Percentiles rank a stretch among this genome's conserved stretches.
Conservation (phyloP, 441 rosid species). For the Brassica balearica region DNA sequence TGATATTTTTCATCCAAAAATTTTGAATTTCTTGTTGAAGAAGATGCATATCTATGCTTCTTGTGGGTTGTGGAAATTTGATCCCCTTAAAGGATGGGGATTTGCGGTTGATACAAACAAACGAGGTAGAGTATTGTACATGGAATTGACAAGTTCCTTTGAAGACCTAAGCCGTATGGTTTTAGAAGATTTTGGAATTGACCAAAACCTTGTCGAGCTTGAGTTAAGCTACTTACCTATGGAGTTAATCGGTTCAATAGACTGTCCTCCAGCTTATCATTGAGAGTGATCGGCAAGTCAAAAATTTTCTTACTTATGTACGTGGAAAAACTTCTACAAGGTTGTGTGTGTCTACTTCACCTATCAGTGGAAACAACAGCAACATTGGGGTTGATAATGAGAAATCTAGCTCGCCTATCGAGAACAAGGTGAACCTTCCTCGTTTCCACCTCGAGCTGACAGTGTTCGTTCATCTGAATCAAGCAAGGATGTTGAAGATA, state of each 20-base stretch:
- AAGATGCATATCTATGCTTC: too few relatives aligned
- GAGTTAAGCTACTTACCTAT: neutral
- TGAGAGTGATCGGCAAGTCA: neutral
- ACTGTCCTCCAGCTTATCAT: neutral
- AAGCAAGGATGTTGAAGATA: neutral
- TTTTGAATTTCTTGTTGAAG: neutral
- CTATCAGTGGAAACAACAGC: too few relatives aligned
- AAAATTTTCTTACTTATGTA: neutral
- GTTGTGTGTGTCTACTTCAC: too few relatives aligned
- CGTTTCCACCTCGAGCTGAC: too few relatives aligned
- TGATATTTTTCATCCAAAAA: too few relatives aligned
- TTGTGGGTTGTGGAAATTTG: too few relatives aligned
- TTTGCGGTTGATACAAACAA: neutral
- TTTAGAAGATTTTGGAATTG: neutral
- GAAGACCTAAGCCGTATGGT: neutral
- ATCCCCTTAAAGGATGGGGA: neutral
- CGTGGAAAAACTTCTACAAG: neutral
- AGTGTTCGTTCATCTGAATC: too few relatives aligned
- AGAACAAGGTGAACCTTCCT: too few relatives aligned
- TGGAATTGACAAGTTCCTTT: neutral
- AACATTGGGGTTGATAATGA: too few relatives aligned
- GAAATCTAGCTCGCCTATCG: too few relatives aligned
- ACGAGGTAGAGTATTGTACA: neutral
- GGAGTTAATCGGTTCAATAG: neutral
- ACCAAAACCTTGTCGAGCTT: neutral